phyloP scores from a whole-genome alignment of 139 green algal genomes.

The Volvox africanus region DNA sequence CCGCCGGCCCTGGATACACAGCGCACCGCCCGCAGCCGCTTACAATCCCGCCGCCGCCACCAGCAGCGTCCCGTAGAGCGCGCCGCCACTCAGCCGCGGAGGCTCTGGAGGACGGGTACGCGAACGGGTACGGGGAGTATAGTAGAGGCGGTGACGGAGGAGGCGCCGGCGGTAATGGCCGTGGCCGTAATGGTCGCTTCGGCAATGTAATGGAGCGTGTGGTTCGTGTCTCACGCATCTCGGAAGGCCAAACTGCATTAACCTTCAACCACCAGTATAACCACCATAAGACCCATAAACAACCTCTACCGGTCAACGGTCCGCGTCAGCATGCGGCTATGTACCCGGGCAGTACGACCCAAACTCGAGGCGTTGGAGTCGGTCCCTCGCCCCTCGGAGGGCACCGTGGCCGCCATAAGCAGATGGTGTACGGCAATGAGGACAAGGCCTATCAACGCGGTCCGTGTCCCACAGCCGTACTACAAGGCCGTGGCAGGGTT shows the following conservation, averaged over 20 bases:
- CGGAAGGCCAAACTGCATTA: not conserved
- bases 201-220: not conserved
- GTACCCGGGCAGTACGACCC: not conserved
- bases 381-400: not conserved
- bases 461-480: not conserved
- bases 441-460: not conserved
- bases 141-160: not conserved
- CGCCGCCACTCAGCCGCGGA: not conserved
- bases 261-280: not conserved
- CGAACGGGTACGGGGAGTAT: not conserved
- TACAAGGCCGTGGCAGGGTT: not conserved
- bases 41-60: not conserved
- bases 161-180: not conserved
- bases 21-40: not conserved
- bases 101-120: slow-evolving; percentile 5
- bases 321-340: not conserved
- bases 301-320: not conserved
- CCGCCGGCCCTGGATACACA: not conserved
- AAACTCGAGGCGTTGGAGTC: not conserved
- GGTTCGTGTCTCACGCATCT: not conserved
- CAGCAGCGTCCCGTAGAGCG: not conserved
- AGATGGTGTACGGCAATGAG: not conserved
- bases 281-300: not conserved
- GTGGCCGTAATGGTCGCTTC: not conserved
- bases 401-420: not conserved